phyloP scores from a whole-genome alignment of 192 early-diverging fungal species.

The Chytriomyces confervae region DNA sequence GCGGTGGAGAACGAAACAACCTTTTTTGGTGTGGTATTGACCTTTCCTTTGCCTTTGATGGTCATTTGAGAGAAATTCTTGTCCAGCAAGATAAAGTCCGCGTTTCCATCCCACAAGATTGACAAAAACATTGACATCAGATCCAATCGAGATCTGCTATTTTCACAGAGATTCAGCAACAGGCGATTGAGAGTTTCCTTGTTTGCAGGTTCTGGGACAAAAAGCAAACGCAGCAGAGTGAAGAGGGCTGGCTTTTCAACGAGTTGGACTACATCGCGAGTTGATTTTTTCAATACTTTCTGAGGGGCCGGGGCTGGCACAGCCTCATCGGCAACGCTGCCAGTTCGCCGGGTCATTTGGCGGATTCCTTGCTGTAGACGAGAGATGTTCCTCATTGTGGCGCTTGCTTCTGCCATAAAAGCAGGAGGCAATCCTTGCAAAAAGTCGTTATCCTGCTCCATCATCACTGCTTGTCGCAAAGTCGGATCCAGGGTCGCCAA shows the following conservation, averaged over 20 bases:
- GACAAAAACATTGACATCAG: conserved; percentile 85
- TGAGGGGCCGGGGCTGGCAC: conserved; percentile 9
- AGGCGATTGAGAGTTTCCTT: conserved; percentile 69
- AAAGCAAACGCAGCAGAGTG: conserved; percentile 84
- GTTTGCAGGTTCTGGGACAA: conserved; percentile 78
- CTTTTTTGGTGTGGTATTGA: conserved; percentile 45
- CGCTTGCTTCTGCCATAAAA: conserved; percentile 58
- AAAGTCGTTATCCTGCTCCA: conserved; percentile 57
- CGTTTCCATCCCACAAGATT: conserved; percentile 81
- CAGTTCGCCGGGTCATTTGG: conserved; percentile 7
- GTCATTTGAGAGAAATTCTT: conserved; percentile 78
- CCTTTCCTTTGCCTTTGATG: conserved; percentile 61
- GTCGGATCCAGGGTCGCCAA: conserved; percentile 62
- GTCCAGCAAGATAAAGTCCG: conserved; percentile 77
- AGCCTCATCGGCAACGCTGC: background rate
- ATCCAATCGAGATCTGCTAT: conserved; percentile 82
- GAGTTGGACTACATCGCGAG: conserved; percentile 76
- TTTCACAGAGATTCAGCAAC: conserved; percentile 86
- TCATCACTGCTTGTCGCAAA: conserved; percentile 59
- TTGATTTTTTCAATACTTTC: conserved; percentile 37
- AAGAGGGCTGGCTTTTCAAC: conserved; percentile 82
- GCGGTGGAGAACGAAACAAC: conserved; percentile 26
- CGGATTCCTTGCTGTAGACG: conserved; percentile 9
- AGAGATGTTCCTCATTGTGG: conserved; percentile 40
- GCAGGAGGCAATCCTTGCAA: conserved; percentile 47